Base-by-base conservation (phyloP, 495 filamentous ascomycete species). In the Chaetomium fimeti region DNA sequence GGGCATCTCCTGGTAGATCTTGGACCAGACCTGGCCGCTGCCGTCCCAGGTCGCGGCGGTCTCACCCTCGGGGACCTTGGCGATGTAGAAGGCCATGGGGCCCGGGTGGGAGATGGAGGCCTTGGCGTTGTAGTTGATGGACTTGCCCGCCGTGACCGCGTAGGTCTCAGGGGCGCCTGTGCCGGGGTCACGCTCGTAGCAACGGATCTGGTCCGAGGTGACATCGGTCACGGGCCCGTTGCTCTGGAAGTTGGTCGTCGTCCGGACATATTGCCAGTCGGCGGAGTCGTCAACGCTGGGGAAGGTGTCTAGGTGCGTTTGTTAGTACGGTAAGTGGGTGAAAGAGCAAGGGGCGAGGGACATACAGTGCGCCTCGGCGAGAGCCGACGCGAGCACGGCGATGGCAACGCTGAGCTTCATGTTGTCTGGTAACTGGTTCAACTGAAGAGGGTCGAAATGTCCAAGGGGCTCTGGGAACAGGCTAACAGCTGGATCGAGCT, bases 161-260 rank as follows among this genome's bases (percentile, higher is more conserved):
- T 75, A 73, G 48, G 72, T 78, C 6, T 75, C 70, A 0, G 75
- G 71, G 20, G 75, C 76, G 2, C 65, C 67, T 48, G 67, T 70
- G 60, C 79, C 81, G 9, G 78, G 58, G 5, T 67, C 71, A 16
- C 75, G 75, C 71, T 84, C 72, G 72, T 83, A 84, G 77, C 81
- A 84, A 0, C 78, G 77, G 64, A 84, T 81, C 18, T 76, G 76
- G 1, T 74, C 70, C 18, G 75, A 79, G 40, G 71, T 75, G 68
- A 83, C 80, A 67, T 82, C 76, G 12, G 79, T 80, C 38, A 83
- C 80, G 29, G 80, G 80, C 4, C 79, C 80, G 65, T 83, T 83
- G 72, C 74, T 77, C 67, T 83, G 77, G 76, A 74, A 82, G 74
- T 84, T 84, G 56, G 70, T 69, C 12, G 78, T 77, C 61, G 71